Evolutionary conservation across 75 land plant genomes (phyloP).

Genomic region (Pinus tabuliformis): DNA sequence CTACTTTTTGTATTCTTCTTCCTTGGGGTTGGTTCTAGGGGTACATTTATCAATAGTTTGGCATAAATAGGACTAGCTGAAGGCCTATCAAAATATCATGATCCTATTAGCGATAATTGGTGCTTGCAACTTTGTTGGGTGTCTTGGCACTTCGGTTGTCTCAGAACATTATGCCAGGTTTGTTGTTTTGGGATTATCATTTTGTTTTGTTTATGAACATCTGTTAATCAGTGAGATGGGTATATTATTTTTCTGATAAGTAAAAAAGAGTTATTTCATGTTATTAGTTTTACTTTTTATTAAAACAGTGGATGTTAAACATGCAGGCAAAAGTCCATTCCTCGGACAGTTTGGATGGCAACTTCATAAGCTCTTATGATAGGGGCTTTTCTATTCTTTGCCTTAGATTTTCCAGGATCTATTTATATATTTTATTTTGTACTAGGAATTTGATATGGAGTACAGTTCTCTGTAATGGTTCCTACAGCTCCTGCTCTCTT

Average conservation of each 20-base stretch:
- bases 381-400: constrained; percentile 25
- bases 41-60: constrained; percentile 37
- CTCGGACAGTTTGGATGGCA: constrained; percentile 38
- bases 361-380: constrained; percentile 31
- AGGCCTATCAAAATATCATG: constrained; percentile 33
- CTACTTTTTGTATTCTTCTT: constrained; percentile 42
- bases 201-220: not conserved
- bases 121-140: constrained; percentile 35
- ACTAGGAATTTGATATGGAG: constrained; percentile 43
- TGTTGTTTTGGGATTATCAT: not conserved
- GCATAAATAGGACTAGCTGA: constrained; percentile 49
- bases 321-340: constrained; percentile 30
- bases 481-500: constrained; percentile 43
- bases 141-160: constrained; percentile 30
- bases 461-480: constrained; percentile 35
- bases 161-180: constrained; percentile 30
- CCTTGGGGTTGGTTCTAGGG: constrained; percentile 47
- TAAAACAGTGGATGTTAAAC: not conserved
- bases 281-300: not conserved
- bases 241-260: not conserved
- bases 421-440: constrained; percentile 24
- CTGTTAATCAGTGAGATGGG: not conserved
- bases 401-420: constrained; percentile 25
- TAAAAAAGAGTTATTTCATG: not conserved
- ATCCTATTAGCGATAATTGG: constrained; percentile 39